A percentile compares a stretch with the other conserved stretches of the same genome.
Evolutionary conservation across 192 early-diverging fungal genomes (phyloP).

Genomic region (Ambispora gerdemannii): DNA sequence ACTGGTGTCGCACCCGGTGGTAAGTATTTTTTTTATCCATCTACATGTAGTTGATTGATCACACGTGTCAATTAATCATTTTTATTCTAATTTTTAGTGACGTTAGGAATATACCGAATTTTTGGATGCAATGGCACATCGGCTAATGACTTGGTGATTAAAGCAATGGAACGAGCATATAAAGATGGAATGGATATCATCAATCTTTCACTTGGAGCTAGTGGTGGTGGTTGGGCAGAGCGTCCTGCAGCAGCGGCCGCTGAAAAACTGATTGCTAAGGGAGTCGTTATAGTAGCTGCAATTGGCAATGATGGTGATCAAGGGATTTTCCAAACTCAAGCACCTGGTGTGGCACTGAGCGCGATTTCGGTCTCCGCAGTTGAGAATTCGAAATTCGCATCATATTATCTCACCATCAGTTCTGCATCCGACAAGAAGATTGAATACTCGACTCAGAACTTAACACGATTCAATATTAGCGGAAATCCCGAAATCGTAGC

Average conservation of each 20-base stretch:
- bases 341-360: constrained; percentile 54
- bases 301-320: constrained; percentile 64
- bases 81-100: constrained; percentile 35
- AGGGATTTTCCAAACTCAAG: constrained; percentile 58
- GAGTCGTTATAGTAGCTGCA: constrained; percentile 56
- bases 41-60: neutral
- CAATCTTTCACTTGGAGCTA: constrained; percentile 79
- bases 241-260: constrained; percentile 58
- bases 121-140: constrained; percentile 74
- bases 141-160: constrained; percentile 70
- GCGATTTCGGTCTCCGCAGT: constrained; percentile 58
- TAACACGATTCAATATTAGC: constrained; percentile 23
- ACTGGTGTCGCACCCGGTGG: constrained; percentile 81
- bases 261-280: constrained; percentile 43
- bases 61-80: neutral
- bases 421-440: constrained; percentile 2
- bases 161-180: constrained; percentile 69
- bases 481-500: constrained; percentile 36
- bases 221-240: constrained; percentile 54
- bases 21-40: constrained; percentile 7
- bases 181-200: constrained; percentile 75
- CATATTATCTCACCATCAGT: constrained; percentile 36
- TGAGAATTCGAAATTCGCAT: constrained; percentile 43
- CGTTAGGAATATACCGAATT: constrained; percentile 75
- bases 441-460: constrained; percentile 21